Evolutionary conservation across 208 protist species (phyloP).

Genomic region (Leishmania tarentolae): DNA sequence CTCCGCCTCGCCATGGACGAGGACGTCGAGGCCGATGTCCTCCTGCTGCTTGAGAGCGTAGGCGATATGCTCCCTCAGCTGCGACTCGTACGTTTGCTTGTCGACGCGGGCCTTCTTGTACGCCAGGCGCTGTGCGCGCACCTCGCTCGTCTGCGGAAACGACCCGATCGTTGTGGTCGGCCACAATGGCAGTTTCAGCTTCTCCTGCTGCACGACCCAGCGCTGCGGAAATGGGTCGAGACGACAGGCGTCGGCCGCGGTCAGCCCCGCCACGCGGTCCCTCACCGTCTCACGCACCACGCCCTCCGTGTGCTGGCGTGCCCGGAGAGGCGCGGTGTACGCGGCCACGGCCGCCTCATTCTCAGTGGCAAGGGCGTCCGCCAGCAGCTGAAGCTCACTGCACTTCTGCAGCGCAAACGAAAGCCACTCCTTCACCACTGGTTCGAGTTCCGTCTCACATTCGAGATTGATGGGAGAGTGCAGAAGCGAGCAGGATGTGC

Average conservation of each 20-base stretch:
- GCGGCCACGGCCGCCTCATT: constrained; percentile 32
- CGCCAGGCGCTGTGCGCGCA: constrained; percentile 61
- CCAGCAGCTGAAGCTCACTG: constrained; percentile 66
- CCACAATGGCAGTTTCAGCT: constrained; percentile 63
- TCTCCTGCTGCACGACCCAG: constrained; percentile 43
- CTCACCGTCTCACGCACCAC: constrained; percentile 42
- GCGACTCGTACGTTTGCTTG: constrained; percentile 55
- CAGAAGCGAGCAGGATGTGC: constrained; percentile 82
- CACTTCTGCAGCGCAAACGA: constrained; percentile 87
- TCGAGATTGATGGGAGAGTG: constrained; percentile 76
- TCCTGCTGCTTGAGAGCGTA: constrained; percentile 78
- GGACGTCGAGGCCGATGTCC: constrained; percentile 83
- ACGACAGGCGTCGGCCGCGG: constrained; percentile 22
- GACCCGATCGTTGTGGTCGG: constrained; percentile 93
- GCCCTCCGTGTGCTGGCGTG: constrained; percentile 33
- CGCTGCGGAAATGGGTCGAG: constrained; percentile 42
- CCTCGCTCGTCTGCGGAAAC: constrained; percentile 87
- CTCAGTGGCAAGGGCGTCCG: constrained; percentile 30
- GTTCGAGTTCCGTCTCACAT: constrained; percentile 52
- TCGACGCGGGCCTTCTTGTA: constrained; percentile 64
- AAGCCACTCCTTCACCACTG: constrained; percentile 67
- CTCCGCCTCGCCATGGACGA: constrained; percentile 92
- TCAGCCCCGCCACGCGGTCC: constrained; percentile 34
- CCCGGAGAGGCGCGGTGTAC: constrained; percentile 41
- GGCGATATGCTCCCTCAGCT: constrained; percentile 81